These are phyloP conservation scores for Ceratocystis alfenasii DNA, from an alignment of 2,329 filamentous ascomycete species.

Conservation along the genomic window DNA sequence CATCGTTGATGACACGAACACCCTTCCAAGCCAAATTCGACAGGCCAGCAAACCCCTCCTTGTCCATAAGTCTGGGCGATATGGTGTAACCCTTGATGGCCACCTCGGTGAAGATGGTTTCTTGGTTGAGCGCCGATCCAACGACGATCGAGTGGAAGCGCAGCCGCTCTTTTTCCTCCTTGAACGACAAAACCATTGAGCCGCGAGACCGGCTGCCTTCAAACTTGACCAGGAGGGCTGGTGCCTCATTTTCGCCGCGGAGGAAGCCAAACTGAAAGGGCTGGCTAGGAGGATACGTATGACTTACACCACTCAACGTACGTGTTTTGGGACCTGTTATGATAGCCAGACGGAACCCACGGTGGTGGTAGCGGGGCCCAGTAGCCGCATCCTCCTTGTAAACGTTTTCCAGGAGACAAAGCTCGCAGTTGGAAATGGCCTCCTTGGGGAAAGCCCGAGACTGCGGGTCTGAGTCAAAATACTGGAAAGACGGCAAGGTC, in stretches of 20 bases:
- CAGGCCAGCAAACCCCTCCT: conserved; percentile 39
- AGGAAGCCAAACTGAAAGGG: conserved; percentile 71
- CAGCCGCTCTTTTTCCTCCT: conserved; percentile 57
- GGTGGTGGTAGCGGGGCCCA: conserved; percentile 60
- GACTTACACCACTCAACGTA: conserved; percentile 63
- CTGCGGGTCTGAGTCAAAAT: conserved; percentile 61
- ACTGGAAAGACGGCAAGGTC: conserved; percentile 63
- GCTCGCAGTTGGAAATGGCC: conserved; percentile 55
- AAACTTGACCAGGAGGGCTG: conserved; percentile 59
- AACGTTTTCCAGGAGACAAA: conserved; percentile 63
- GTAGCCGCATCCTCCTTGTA: conserved; percentile 58
- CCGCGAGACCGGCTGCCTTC: conserved; percentile 54
- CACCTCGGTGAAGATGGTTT: conserved; percentile 59
- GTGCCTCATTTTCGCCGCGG: conserved; percentile 56
- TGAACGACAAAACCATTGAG: conserved; percentile 66
- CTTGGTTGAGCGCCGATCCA: conserved; percentile 55
- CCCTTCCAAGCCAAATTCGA: conserved; percentile 51
- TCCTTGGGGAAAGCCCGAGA: conserved; percentile 65
- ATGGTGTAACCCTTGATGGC: conserved; percentile 54
- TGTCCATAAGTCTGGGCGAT: conserved; percentile 40
- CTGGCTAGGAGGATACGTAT: conserved; percentile 50
- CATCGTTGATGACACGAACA: conserved; percentile 59
- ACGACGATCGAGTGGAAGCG: conserved; percentile 61
- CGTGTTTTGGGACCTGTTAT: conserved; percentile 68
- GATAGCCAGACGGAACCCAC: conserved; percentile 66